phyloP scores from a whole-genome alignment of 2,329 filamentous ascomycete species.

The Magnaporthiopsis incrustans region DNA sequence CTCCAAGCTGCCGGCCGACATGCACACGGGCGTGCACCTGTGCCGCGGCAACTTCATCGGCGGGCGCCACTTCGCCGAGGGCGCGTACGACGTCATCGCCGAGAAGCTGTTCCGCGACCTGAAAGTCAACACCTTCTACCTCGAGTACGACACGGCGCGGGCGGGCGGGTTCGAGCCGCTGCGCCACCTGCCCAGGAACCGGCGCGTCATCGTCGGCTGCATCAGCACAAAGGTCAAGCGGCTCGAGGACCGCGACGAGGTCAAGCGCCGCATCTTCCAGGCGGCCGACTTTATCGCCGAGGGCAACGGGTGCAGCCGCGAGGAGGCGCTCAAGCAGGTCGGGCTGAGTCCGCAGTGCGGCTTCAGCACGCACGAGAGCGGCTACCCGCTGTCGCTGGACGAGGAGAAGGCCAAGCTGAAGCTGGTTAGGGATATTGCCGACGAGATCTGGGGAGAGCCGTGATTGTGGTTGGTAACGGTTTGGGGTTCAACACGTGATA shows the following conservation, averaged over 20 bases:
- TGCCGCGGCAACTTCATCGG: slow-evolving; percentile 63
- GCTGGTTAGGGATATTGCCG: slow-evolving; percentile 62
- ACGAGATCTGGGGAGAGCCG: slow-evolving; percentile 58
- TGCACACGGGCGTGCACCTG: slow-evolving; percentile 71
- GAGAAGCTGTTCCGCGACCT: slow-evolving; percentile 57
- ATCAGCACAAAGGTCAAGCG: slow-evolving; percentile 55
- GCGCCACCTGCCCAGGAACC: slow-evolving; percentile 49
- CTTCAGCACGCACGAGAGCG: slow-evolving; percentile 66
- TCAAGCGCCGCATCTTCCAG: slow-evolving; percentile 49
- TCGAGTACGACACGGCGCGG: slow-evolving; percentile 60
- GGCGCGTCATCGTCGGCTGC: slow-evolving; percentile 56
- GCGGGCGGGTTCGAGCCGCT: slow-evolving; percentile 60
- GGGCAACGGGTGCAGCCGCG: slow-evolving; percentile 53
- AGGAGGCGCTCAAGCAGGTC: slow-evolving; percentile 62
- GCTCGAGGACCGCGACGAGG: slow-evolving; percentile 55
- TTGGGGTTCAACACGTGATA: too few species aligned
- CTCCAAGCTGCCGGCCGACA: slow-evolving; percentile 53
- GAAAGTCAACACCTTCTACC: slow-evolving; percentile 59
- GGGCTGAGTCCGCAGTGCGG: slow-evolving; percentile 65
- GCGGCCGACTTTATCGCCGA: slow-evolving; percentile 63
- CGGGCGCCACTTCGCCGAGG: slow-evolving; percentile 58
- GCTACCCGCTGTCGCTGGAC: slow-evolving; percentile 59
- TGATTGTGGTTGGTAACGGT: slow-evolving; percentile 10
- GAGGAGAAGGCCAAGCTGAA: slow-evolving; percentile 68
- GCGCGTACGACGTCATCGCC: slow-evolving; percentile 59